These are phyloP conservation scores for Acanthamoeba divionensis DNA, from an alignment of 208 protist species.

Conservation along the genomic window DNA sequence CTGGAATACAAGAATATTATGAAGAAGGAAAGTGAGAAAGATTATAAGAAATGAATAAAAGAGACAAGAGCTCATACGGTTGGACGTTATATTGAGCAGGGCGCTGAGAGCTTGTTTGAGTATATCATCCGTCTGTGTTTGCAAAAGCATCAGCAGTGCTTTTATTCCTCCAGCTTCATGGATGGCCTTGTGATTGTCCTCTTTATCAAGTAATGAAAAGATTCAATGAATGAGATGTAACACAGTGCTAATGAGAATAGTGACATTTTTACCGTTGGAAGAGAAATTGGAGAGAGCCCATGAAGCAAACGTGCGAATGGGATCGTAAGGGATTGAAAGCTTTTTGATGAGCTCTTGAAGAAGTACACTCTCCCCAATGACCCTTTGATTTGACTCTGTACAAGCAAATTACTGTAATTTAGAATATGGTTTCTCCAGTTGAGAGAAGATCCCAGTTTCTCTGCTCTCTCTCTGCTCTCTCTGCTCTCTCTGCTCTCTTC, in stretches of 20 bases:
- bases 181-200: conserved; percentile 22
- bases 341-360: not conserved
- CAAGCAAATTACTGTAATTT: not conserved
- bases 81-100: conserved; percentile 29
- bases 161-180: conserved; percentile 1
- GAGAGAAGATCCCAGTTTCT: no score
- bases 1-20: not conserved
- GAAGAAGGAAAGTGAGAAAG: not conserved
- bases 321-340: not conserved
- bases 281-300: conserved; percentile 52
- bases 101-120: conserved; percentile 47
- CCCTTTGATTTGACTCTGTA: conserved; percentile 32
- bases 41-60: no score
- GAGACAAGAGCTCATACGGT: not conserved
- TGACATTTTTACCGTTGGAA: not conserved
- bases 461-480: no score
- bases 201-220: not conserved
- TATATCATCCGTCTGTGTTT: not conserved
- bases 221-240: no score
- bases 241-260: not conserved
- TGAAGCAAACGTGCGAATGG: conserved; percentile 17
- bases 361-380: not conserved
- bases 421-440: no score
- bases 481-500: no score
- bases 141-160: not conserved